phyloP scores from a whole-genome alignment of 1,284 basidiomycete genomes.

The Heliocybe sulcata region DNA sequence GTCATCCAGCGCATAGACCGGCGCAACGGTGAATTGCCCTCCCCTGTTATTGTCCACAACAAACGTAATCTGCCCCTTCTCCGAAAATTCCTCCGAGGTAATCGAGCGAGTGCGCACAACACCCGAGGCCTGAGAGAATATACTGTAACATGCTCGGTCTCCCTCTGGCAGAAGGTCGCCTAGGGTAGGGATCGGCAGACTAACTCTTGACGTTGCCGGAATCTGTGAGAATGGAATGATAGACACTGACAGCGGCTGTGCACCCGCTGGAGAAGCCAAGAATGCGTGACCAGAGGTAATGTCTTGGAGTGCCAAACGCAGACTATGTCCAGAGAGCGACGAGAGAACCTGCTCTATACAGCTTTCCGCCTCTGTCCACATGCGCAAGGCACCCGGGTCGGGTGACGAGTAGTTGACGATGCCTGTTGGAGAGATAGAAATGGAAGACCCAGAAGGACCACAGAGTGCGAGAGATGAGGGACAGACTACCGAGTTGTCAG shows the following conservation, averaged over 20 bases:
- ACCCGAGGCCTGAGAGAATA: not conserved
- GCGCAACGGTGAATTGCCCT: conserved; percentile 23
- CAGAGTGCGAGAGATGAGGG: not conserved
- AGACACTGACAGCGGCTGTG: not conserved
- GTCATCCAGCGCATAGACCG: conserved; percentile 17
- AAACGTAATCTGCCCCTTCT: not conserved
- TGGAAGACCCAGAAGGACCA: not conserved
- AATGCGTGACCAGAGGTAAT: not conserved
- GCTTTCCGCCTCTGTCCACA: not conserved
- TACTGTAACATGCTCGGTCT: not conserved
- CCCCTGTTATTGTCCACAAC: conserved; percentile 9
- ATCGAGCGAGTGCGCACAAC: not conserved
- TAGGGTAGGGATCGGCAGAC: not conserved
- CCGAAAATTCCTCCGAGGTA: not conserved
- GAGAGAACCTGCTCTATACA: not conserved
- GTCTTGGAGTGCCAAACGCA: not conserved
- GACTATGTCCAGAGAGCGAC: not conserved
- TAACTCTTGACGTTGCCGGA: not conserved
- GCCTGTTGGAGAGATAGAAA: not conserved
- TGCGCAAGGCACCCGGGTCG: not conserved
- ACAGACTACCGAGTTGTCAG: not conserved
- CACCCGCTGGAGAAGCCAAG: not conserved
- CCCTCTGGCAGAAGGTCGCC: not conserved
- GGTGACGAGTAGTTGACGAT: not conserved
- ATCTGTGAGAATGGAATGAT: conserved; percentile 1